Base-by-base conservation (phyloP, 306 rosid species). In the Trifolium subterraneum region DNA sequence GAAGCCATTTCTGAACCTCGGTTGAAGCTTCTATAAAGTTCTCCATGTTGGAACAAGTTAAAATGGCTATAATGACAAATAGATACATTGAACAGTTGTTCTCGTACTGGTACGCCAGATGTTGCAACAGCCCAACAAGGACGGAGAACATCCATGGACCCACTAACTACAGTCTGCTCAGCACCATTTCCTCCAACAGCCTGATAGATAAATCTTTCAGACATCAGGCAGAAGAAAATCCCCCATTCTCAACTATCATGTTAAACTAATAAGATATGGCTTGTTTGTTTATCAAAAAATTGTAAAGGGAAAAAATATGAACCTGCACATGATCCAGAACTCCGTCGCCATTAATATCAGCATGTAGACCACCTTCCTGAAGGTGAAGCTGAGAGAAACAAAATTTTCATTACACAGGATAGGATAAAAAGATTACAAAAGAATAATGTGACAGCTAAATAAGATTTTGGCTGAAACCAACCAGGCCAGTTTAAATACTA, bases 61-160 rank as follows among this genome's bases (percentile, higher is more conserved):
- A 92, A 90, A 70, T 87, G 90, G 78, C 84, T 69, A 76, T 86
- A 90, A 68, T 92, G 98, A 84, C 99, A 95, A 80, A 95, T 92
- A 59, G 99, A 92, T 71, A 92, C 99, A 68, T 95, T 95, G 69
- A 95, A 95, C 42, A 95, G 90, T 82, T 95, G 98, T 73, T 95
- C 99, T 70, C 93, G 87, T 52, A 92, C 79, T 10, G 97, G 99
- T 56, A 95, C 97, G 61, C 99, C 99, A 61, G 99, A 95, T 33
- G 99, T 90, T 68, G 99, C 99, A 76, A 95, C 89, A 63, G 99
- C 99, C 98, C 97, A 95, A 84, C 99, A 95, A 27, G 99, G 99
- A 45, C 94, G 92, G 7, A 95, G 85, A 70, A 92, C 97, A 50
- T 95, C 99, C 99, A 95, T 95, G 36, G 98, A 92, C 83, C 98